Base-by-base conservation (phyloP, 2,329 filamentous ascomycete genomes). In the Hymenoscyphus scutula region DNA sequence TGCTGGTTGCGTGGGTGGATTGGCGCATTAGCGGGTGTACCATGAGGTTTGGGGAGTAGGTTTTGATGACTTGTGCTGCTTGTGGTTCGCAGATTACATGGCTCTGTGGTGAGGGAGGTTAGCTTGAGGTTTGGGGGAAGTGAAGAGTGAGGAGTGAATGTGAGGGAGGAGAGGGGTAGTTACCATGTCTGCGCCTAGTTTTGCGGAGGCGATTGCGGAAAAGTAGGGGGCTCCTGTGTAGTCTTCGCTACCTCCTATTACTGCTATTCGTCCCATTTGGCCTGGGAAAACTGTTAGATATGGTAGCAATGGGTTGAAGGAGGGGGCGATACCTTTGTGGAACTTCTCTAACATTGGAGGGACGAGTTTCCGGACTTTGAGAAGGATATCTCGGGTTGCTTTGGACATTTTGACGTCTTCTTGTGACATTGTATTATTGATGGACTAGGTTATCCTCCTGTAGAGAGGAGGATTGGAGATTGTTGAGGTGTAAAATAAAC, bases 161-260 rank as follows among this genome's bases (percentile, higher is more conserved):
- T n/a, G 38, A 57, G 15, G 30, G 58, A 23, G 23, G 34, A 41
- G 29, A 45, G 30, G 32, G 48, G 27, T n/a, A 56, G 78, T 61
- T 81, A 94, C 92, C 91, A 97, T 91, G 73, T 97, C 92, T 72
- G 89, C 92, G 4, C 94, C 95, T 62, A 98, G 79, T 72, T 90
- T 87, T 55, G 95, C 95, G 68, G 92, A 97, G 13, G 95, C 95
- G 87, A 97, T 97, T 67, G 94, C 93, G 23, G 94, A 97, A 78
- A 99, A 99, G 79, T 97, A 99, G 13, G 95, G 95, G 63, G 95
- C 95, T 41, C 95, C 95, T 1, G 95, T 97, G 76, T 98, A 99
- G 77, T 98, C 94, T 75, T 94, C 88, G 73, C 92, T 96, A 48
- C 95, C 95, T 58, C 95, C 95, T 68, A 99, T 95, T 63, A 99